A percentile compares a stretch with the other conserved stretches of the same genome.
Evolutionary conservation across 306 rosid genomes (phyloP).

Genomic region (Malus sieversii): DNA sequence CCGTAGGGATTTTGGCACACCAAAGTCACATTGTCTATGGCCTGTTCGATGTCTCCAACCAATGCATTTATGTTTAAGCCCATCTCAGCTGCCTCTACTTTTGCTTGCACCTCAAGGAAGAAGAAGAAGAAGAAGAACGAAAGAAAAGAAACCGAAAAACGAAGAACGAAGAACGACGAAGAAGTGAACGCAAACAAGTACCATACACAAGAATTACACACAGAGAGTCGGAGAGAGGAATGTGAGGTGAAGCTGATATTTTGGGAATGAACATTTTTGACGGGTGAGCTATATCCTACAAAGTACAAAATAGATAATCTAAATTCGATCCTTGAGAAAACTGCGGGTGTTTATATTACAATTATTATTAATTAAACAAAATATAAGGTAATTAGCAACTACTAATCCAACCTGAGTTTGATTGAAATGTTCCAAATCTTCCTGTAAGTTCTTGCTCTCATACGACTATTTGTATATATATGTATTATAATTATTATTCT

Average conservation of each 20-base stretch:
- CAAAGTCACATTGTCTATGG: conserved; percentile 12
- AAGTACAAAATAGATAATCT: neutral
- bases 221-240: neutral
- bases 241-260: conserved; percentile 26
- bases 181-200: neutral
- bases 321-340: conserved; percentile 1
- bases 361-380: neutral
- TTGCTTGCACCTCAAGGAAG: neutral
- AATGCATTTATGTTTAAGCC: neutral
- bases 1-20: conserved; percentile 35
- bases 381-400: neutral
- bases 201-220: neutral
- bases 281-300: neutral
- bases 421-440: too few relatives aligned
- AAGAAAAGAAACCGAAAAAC: neutral
- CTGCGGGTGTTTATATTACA: neutral
- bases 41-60: neutral
- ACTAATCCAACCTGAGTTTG: too few relatives aligned
- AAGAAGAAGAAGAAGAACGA: neutral
- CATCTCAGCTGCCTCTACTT: neutral
- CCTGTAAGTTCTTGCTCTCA: too few relatives aligned
- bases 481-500: too few relatives aligned
- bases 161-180: neutral
- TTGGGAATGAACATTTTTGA: neutral
- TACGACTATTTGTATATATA: too few relatives aligned